Conservation (phyloP, 2,329 filamentous ascomycete species). For the Magnaporthiopsis poae region DNA sequence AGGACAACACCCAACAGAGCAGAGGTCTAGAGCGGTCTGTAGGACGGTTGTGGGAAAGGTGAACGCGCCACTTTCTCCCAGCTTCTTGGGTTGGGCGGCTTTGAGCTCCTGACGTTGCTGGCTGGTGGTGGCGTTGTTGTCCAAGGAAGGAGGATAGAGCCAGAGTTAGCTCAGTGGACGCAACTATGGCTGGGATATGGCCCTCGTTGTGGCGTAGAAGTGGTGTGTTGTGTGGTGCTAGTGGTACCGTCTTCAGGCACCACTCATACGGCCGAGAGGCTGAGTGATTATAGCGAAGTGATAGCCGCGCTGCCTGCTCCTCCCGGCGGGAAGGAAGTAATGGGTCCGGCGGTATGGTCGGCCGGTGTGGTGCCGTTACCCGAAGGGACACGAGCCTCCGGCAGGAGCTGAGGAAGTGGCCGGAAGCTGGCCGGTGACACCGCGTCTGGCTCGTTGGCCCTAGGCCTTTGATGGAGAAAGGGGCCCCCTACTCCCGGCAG, state of each 20-base stretch:
- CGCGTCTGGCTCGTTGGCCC: not conserved
- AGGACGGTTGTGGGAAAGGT: not conserved
- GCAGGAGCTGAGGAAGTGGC: not conserved
- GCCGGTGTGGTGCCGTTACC: no score
- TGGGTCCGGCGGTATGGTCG: not conserved
- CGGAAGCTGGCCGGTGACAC: not conserved
- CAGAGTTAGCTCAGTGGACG: no score
- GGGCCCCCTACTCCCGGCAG: not conserved
- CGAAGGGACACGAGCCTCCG: not conserved
- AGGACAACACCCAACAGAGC: not conserved
- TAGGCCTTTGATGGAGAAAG: not conserved
- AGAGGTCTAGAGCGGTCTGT: not conserved
- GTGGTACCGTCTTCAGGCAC: not conserved
- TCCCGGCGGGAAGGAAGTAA: not conserved
- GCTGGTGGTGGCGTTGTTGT: no score
- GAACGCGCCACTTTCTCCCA: not conserved
- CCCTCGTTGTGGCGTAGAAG: not conserved
- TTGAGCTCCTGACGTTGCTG: no score
- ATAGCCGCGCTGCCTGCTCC: not conserved
- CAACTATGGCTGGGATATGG: not conserved
- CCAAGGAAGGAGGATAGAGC: no score
- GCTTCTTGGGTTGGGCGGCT: not conserved
- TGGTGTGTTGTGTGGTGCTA: not conserved
- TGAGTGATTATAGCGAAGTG: not conserved
- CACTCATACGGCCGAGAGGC: not conserved